phyloP scores from a whole-genome alignment of 148 eudicot genomes.

The Selenicereus undatus region DNA sequence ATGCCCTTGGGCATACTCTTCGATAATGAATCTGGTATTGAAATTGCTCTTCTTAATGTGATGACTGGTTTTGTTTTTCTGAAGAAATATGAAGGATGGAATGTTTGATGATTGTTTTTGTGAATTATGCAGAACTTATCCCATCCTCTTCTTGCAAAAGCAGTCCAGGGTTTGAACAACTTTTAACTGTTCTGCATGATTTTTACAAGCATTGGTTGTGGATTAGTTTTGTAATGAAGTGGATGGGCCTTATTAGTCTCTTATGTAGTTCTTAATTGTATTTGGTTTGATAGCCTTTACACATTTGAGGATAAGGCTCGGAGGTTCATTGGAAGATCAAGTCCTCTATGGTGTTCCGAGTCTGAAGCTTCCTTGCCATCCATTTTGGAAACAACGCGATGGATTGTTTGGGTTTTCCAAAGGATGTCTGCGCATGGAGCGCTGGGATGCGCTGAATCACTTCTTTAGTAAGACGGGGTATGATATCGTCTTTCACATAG shows the following conservation, averaged over 20 bases:
- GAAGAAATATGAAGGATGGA: neutral
- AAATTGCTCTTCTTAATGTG: neutral
- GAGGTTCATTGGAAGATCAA: conserved; percentile 95
- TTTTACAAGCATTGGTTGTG: conserved; percentile 4
- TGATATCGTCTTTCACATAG: conserved; percentile 13
- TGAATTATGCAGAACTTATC: conserved; percentile 58
- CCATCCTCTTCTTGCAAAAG: conserved; percentile 66
- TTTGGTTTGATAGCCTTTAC: conserved; percentile 53
- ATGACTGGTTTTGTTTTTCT: neutral
- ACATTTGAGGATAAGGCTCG: conserved; percentile 73
- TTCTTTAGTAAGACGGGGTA: conserved; percentile 74
- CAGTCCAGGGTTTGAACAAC: conserved; percentile 57
- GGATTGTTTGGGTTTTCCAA: conserved; percentile 79
- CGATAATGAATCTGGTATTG: conserved; percentile 67
- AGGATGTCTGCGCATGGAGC: conserved; percentile 68
- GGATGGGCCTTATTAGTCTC: neutral
- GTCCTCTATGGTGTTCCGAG: conserved; percentile 66
- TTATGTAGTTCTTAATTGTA: neutral
- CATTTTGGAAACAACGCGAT: conserved; percentile 42
- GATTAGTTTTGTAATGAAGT: neutral
- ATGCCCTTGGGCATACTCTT: conserved; percentile 86
- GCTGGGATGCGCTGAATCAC: conserved; percentile 80
- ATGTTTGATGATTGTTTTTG: neutral
- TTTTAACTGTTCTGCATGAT: conserved; percentile 7
- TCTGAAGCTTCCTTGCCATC: conserved; percentile 48